Conservation (phyloP, 1,284 basidiomycete genomes). For the Fomitopsis schrenkii region DNA sequence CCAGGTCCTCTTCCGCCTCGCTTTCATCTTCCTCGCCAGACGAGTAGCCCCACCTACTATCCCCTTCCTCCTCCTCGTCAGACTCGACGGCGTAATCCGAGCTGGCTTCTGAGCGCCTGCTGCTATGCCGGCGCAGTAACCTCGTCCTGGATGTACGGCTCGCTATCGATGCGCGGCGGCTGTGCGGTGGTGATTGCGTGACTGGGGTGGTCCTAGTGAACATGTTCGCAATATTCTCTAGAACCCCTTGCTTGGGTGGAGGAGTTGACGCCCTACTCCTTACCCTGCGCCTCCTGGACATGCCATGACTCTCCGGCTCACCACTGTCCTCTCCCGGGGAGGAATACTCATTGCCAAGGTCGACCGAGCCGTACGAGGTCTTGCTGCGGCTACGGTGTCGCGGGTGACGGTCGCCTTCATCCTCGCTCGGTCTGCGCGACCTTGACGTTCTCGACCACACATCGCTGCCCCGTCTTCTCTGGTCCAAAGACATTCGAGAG, state of each 20-base stretch:
- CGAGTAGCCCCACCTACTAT: slow-evolving; percentile 77
- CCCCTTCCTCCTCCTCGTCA: slow-evolving; percentile 46
- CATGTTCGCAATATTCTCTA: slow-evolving; percentile 67
- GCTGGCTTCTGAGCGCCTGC: slow-evolving; percentile 47
- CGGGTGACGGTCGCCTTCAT: slow-evolving; percentile 29
- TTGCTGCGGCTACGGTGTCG: slow-evolving; percentile 39
- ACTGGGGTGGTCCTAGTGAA: slow-evolving; percentile 47
- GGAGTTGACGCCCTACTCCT: slow-evolving; percentile 32
- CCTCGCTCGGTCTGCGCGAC: slow-evolving; percentile 50
- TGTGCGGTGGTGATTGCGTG: slow-evolving; percentile 34
- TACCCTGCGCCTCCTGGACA: slow-evolving; percentile 14
- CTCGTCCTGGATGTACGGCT: slow-evolving; percentile 52
- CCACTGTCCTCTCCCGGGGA: slow-evolving; percentile 6
- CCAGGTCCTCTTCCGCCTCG: slow-evolving; percentile 22
- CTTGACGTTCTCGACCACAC: slow-evolving; percentile 39
- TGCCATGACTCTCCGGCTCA: slow-evolving; percentile 21
- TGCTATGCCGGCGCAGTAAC: slow-evolving; percentile 48
- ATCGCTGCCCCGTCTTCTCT: slow-evolving; percentile 52
- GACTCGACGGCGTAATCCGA: slow-evolving; percentile 55
- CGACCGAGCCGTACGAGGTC: slow-evolving; percentile 33
- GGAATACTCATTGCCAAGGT: slow-evolving; percentile 12
- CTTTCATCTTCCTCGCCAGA: slow-evolving; percentile 52
- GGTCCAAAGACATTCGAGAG: slow-evolving; percentile 69
- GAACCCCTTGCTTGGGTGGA: slow-evolving; percentile 44
- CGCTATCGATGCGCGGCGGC: slow-evolving; percentile 50